Percentiles rank a stretch among this genome's conserved stretches.
phyloP scores from a whole-genome alignment of 2,329 filamentous ascomycete species.

The Xylaria sp. region DNA sequence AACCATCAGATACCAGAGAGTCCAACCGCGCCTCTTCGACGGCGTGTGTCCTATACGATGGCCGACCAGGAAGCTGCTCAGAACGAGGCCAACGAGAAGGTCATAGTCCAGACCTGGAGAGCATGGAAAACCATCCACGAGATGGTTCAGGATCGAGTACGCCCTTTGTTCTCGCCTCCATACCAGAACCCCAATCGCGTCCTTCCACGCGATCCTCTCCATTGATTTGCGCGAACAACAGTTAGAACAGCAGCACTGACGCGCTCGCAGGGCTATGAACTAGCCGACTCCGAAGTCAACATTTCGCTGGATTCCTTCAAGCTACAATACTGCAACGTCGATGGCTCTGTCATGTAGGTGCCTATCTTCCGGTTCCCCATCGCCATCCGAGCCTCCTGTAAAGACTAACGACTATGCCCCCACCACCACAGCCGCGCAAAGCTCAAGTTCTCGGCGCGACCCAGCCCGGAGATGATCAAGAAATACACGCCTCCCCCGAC shows the following conservation, averaged over 20 bases:
- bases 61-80: constrained; percentile 45
- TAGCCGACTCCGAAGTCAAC: constrained; percentile 85
- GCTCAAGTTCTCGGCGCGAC: constrained; percentile 87
- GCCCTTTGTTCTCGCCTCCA: constrained; percentile 16
- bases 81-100: constrained; percentile 50
- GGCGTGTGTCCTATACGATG: constrained; percentile 37
- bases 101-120: constrained; percentile 78
- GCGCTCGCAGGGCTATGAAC: constrained; percentile 78
- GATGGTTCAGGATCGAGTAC: constrained; percentile 89
- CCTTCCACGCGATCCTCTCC: constrained; percentile 3
- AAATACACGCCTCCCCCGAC: constrained; percentile 79
- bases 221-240: constrained; percentile 1
- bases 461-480: constrained; percentile 79
- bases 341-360: constrained; percentile 76
- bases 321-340: constrained; percentile 68
- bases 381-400: too few species aligned
- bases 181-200: neutral
- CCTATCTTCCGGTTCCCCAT: neutral
- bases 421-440: constrained; percentile 66
- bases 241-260: constrained; percentile 26
- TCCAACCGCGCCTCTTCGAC: neutral
- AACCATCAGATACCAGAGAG: neutral
- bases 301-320: constrained; percentile 85
- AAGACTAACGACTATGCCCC: constrained; percentile 1
- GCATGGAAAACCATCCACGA: constrained; percentile 92